Base-by-base conservation (phyloP, 805 yeast genomes). In the Kodamaea laetipori region DNA sequence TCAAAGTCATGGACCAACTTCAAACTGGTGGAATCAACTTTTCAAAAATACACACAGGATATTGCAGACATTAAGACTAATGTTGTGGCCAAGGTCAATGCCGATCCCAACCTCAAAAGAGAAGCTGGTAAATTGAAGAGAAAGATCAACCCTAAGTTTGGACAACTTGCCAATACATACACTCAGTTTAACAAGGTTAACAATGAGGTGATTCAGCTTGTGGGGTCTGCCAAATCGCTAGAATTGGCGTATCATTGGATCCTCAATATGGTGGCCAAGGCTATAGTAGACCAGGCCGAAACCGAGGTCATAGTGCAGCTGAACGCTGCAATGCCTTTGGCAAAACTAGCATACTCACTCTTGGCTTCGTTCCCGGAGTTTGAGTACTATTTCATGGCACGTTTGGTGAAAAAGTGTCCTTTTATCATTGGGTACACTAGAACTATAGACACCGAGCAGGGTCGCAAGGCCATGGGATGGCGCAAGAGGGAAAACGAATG, bases 391-490 rank as follows among this genome's bases (percentile, higher is more conserved):
- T 58, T 86, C 23, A 66, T 81, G 57, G 95, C 98, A 0, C 76
- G 98, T 50, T 78, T 90, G 57, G 86, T 89, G 25, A 92, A 92
- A 62, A 89, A 90, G 56, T 94, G 98, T 58, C 97, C 98, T 1
- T 77, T 77, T 47, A 77, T 90, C 13, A 81, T 94, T 36, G 99
- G 99, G 0, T 92, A 75, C 60, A 73, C 86, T 0, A 84, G 95
- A 55, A 45, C 76, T 1, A 78, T 86, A 21, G 88, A 84, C 43
- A 85, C 96, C 0, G 96, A 82, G 50, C 84, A 83, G 51, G 97
- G 96, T 3, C 72, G 96, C 44, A 45, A 63, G 11, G 71, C 83
- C 39, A 90, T 92, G 97, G 99, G 97, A 2, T 92, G 94, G 89
- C 82, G 81, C 51, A 69, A 55, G 33, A 32, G 27, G 8, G 78